Evolutionary conservation across 768 basidiomycete genomes (phyloP), one percentile per base, ranked within the genome.

Genomic region (Amanita rubescens): DNA sequence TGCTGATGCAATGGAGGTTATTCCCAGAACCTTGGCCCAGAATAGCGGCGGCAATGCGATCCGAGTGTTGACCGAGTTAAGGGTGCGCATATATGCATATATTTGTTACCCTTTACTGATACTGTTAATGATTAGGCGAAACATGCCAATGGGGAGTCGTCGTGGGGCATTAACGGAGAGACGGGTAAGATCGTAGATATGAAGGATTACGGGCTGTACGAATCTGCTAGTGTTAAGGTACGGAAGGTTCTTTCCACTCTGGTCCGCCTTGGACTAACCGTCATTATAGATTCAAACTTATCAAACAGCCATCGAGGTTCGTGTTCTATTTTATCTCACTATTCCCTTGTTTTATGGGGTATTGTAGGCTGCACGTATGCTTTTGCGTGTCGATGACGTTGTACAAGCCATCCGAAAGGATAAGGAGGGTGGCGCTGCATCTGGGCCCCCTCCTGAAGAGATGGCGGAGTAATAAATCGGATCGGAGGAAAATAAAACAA

Each of bases 41-140:
- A 99, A 99, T 70, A 82, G 83, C 25, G 94, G 96, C 5, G 96
- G 94, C 0, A 98, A 97, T 69, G 91, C 85, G 5, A 97, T 98
- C 59, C 76, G 96, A 48, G 86, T 89, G 10, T 69, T 98, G 67
- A 98, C 96, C 0, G 93, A 94, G 69, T 75, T 99, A 49, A 80
- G 96, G 75, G 93, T 91, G 62, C 55, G 87, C 62, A 20, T 27
- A 15, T 24, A 35, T 46, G 15, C 14, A 69, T 37, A 42, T 30
- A 20, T 53, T 14, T 42, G n/a, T 9, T 50, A 14, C 11, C 22
- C 41, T 22, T 15, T 42, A 43, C 27, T 57, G 30, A 57, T 49
- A 49, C 5, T 55, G 48, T 52, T 30, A 7, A 51, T 51, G 30
- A 45, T 1, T 59, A 95, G 93, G 95, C 94, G 2, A 97, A 96